A percentile compares a stretch with the other conserved stretches of the same genome.
These are phyloP conservation scores for Fusarium sacchari DNA, from an alignment of 2,329 filamentous ascomycete species.

Conservation along the genomic window DNA sequence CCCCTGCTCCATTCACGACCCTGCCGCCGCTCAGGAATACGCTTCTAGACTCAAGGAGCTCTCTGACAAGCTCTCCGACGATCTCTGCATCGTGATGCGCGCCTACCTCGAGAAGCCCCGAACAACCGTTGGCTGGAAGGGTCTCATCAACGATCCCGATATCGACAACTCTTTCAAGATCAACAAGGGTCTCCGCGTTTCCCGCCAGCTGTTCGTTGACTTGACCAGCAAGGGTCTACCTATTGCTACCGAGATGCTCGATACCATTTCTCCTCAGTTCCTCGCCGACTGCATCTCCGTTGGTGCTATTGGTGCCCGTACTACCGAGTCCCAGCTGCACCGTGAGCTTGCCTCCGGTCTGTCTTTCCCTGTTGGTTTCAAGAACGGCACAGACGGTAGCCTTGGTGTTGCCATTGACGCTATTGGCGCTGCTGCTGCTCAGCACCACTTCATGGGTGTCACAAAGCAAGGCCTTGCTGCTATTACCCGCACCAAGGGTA, in stretches of 20 bases:
- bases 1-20: conserved; percentile 97
- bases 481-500: conserved; percentile 91
- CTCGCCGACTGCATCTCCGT: conserved; percentile 95
- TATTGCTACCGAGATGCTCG: conserved; percentile 97
- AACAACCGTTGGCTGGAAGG: conserved; percentile 99
- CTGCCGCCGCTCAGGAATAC: conserved; percentile 87
- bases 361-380: conserved; percentile 98
- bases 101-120: conserved; percentile 99
- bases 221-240: conserved; percentile 89
- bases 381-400: conserved; percentile 97
- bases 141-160: conserved; percentile 97
- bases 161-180: conserved; percentile 98
- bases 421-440: conserved; percentile 85
- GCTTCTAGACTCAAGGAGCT: conserved; percentile 79
- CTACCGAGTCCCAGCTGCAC: conserved; percentile 96
- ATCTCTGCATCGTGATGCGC: conserved; percentile 95
- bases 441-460: conserved; percentile 97
- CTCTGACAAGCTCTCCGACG: conserved; percentile 80
- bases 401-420: conserved; percentile 93
- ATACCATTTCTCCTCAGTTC: conserved; percentile 98
- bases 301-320: conserved; percentile 93
- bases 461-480: conserved; percentile 97
- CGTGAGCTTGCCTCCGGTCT: conserved; percentile 94
- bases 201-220: conserved; percentile 92
- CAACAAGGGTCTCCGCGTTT: conserved; percentile 95